Conservation (phyloP, 1,139 yeast species). For the Candida smagusa region DNA sequence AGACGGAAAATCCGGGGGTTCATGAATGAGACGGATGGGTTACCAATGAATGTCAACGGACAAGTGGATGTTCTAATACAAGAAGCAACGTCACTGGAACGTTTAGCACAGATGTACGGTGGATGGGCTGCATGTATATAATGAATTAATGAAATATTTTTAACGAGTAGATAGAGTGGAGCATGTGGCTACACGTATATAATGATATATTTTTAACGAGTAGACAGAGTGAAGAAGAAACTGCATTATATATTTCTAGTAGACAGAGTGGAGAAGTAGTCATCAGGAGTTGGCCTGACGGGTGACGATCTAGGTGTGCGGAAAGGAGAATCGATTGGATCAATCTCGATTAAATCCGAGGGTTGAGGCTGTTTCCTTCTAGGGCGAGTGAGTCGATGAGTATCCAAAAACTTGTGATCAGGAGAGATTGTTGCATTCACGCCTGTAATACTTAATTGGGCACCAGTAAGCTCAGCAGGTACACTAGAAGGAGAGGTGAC, state of each 20-base stretch:
- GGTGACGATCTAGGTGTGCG: too few species aligned
- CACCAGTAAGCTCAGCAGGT: constrained; percentile 2
- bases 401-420: constrained; percentile 6
- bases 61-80: constrained; percentile 89
- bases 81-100: constrained; percentile 72
- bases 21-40: constrained; percentile 73
- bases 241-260: too few species aligned
- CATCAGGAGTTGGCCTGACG: too few species aligned
- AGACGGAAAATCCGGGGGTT: constrained; percentile 80
- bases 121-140: constrained; percentile 82
- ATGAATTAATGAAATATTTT: background rate
- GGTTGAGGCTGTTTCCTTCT: constrained; percentile 6
- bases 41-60: constrained; percentile 87
- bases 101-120: constrained; percentile 80
- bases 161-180: too few species aligned
- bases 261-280: too few species aligned
- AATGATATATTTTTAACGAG: too few species aligned
- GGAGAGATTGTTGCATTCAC: constrained; percentile 8
- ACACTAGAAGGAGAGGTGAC: constrained; percentile 2
- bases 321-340: too few species aligned
- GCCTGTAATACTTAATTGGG: constrained; percentile 3
- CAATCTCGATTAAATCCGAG: background rate
- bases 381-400: constrained; percentile 7
- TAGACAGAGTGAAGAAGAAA: too few species aligned
- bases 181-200: too few species aligned